Evolutionary conservation across 495 filamentous ascomycete genomes (phyloP).

Genomic region (Copromyces sp.): DNA sequence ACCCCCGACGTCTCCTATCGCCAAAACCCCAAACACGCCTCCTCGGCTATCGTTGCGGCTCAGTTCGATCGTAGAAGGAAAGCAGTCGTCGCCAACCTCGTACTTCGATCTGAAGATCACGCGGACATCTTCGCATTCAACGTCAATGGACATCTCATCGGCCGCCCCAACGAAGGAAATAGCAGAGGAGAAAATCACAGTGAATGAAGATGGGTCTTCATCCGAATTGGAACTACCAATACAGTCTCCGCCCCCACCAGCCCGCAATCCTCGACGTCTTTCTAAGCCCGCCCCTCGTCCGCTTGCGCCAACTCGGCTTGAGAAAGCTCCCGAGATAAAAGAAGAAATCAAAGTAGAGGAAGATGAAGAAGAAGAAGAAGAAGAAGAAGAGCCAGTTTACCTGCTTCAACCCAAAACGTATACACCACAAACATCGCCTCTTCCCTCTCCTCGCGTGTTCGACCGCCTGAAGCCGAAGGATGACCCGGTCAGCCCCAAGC

Average conservation of each 20-base stretch:
- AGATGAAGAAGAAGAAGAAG: not conserved
- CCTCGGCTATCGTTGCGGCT: constrained; percentile 24
- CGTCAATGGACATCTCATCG: not conserved
- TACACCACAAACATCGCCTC: constrained; percentile 38
- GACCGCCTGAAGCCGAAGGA: constrained; percentile 2
- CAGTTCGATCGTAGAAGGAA: constrained; percentile 14
- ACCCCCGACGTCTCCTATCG: constrained; percentile 16
- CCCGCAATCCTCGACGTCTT: constrained; percentile 21
- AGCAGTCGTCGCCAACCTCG: constrained; percentile 1
- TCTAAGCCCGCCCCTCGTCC: constrained; percentile 13
- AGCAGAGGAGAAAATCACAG: not conserved
- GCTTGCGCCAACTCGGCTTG: constrained; percentile 6
- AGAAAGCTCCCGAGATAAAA: not conserved
- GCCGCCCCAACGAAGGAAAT: not conserved
- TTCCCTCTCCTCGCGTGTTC: constrained; percentile 32
- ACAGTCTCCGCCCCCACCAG: constrained; percentile 13
- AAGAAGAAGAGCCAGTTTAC: constrained; percentile 29
- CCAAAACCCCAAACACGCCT: constrained; percentile 17
- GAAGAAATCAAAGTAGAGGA: constrained; percentile 10
- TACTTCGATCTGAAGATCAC: constrained; percentile 11
- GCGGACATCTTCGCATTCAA: not conserved
- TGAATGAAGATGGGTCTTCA: not conserved
- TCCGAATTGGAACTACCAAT: not conserved
- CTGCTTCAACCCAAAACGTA: constrained; percentile 45
- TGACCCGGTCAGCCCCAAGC: not conserved